Conservation (phyloP, 1,139 yeast species). For the Zygosaccharomyces sapae region DNA sequence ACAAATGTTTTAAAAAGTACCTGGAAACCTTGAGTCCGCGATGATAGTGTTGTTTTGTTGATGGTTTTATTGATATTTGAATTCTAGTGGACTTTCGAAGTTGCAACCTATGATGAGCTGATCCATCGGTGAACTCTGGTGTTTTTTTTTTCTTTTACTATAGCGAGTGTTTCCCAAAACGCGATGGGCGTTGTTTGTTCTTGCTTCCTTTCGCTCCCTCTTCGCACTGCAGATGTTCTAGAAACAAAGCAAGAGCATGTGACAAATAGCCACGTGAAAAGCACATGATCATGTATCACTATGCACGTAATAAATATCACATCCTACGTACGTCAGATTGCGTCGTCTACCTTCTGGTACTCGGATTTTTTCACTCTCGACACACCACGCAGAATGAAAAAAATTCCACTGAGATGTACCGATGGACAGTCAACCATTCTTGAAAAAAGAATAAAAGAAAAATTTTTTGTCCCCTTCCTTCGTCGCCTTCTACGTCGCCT, state of each 20-base stretch:
- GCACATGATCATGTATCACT: too few relatives aligned
- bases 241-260: too few relatives aligned
- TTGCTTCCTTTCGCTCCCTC: neutral
- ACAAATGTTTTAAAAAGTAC: too few relatives aligned
- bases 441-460: constrained; percentile 1
- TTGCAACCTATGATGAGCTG: neutral
- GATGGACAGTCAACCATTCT: constrained; percentile 5
- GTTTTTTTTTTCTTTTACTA: neutral
- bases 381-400: neutral
- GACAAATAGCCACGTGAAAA: too few relatives aligned
- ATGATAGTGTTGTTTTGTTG: too few relatives aligned
- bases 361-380: neutral
- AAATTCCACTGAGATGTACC: neutral
- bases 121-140: neutral
- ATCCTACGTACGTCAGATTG: too few relatives aligned
- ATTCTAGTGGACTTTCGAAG: neutral
- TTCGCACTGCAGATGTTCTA: neutral
- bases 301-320: too few relatives aligned
- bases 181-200: neutral
- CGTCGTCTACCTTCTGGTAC: too few relatives aligned
- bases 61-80: too few relatives aligned
- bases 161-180: constrained; percentile 5
- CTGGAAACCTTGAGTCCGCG: too few relatives aligned
- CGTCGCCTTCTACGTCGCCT: constrained; percentile 3
- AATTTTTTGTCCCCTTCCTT: constrained; percentile 2